Evolutionary conservation across 2,329 filamentous ascomycete genomes (phyloP).

Genomic region (Cladosporium sp.): DNA sequence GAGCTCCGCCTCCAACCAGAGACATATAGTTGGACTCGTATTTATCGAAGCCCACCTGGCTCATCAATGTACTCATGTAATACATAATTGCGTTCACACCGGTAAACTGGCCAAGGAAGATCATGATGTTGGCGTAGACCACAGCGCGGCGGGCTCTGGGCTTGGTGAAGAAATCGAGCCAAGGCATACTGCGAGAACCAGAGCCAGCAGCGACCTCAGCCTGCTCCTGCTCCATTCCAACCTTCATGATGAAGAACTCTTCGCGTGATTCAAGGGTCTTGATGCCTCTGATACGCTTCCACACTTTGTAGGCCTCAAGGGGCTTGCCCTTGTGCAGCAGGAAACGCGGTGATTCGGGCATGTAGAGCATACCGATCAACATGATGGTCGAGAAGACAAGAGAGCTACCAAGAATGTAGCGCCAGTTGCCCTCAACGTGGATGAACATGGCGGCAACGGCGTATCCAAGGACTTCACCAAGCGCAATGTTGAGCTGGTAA

Average conservation of each 20-base stretch:
- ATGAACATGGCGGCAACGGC: constrained; percentile 73
- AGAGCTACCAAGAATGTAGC: constrained; percentile 72
- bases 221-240: constrained; percentile 57
- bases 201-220: constrained; percentile 53
- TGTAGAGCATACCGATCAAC: constrained; percentile 62
- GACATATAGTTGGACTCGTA: constrained; percentile 67
- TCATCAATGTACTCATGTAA: constrained; percentile 67
- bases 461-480: constrained; percentile 73
- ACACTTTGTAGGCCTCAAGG: constrained; percentile 65
- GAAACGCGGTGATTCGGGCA: constrained; percentile 69
- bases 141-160: constrained; percentile 66
- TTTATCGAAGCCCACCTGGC: constrained; percentile 64
- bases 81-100: constrained; percentile 54
- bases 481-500: constrained; percentile 74
- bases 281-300: constrained; percentile 70
- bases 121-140: constrained; percentile 69
- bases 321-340: constrained; percentile 66
- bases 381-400: constrained; percentile 68
- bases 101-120: constrained; percentile 69
- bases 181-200: constrained; percentile 60
- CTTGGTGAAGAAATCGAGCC: constrained; percentile 73
- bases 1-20: constrained; percentile 65
- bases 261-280: constrained; percentile 59
- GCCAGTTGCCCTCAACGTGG: constrained; percentile 68
- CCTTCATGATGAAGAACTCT: constrained; percentile 73